Percentiles rank a stretch among this genome's conserved stretches.
Conservation (phyloP, 306 rosid genomes). For the Trifolium pratense region DNA sequence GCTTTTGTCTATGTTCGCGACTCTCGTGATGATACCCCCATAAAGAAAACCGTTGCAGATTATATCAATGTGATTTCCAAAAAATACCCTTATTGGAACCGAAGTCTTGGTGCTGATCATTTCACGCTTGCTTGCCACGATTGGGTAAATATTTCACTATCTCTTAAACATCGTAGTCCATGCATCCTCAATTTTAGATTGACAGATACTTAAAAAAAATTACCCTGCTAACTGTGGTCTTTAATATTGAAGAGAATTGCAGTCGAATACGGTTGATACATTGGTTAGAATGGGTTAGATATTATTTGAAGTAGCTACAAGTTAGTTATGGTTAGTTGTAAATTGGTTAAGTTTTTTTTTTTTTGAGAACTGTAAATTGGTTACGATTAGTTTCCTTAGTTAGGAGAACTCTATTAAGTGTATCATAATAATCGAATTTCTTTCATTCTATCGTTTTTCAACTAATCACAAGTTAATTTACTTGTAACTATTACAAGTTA, state of each 20-base stretch:
- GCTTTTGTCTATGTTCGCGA: constrained; percentile 70
- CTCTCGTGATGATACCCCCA: constrained; percentile 73
- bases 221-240: neutral
- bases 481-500: neutral
- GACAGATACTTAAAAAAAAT: neutral
- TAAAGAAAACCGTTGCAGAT: constrained; percentile 65
- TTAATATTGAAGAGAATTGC: neutral
- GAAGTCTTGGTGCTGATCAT: constrained; percentile 93
- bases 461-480: neutral
- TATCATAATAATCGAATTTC: neutral
- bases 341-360: no score
- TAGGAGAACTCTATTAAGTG: neutral
- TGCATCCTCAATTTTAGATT: neutral
- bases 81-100: constrained; percentile 83
- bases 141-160: constrained; percentile 61
- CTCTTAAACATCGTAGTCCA: neutral
- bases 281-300: neutral
- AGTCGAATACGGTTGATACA: neutral
- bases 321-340: neutral
- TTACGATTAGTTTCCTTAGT: neutral
- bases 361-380: no score
- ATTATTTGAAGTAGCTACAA: neutral
- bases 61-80: constrained; percentile 58
- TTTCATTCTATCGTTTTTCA: neutral
- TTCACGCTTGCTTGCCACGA: constrained; percentile 95